Percentiles rank a stretch among this genome's conserved stretches.
Evolutionary conservation across 176 grass and related monocot species (phyloP).

Genomic region (Avena atlantica): DNA sequence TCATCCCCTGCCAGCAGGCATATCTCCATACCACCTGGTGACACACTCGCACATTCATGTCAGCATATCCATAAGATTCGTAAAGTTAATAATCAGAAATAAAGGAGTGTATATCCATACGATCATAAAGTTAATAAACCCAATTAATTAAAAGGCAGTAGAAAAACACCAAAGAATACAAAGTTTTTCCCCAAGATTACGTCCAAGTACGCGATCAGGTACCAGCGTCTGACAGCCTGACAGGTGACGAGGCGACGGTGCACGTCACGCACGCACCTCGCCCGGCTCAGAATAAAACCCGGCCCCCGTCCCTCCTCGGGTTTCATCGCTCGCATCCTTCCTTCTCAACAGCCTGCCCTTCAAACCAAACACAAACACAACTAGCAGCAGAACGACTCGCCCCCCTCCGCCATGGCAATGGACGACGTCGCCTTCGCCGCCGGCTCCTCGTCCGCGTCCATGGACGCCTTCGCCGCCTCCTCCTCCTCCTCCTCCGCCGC

Average conservation of each 20-base stretch:
- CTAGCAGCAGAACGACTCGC: background rate
- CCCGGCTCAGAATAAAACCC: background rate
- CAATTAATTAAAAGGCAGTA: background rate
- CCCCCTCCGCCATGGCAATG: constrained; percentile 55
- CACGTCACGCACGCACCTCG: background rate
- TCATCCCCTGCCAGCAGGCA: background rate
- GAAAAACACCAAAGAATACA: background rate
- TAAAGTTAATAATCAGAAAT: background rate
- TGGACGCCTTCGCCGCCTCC: constrained; percentile 27
- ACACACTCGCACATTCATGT: background rate
- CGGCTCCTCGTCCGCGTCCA: constrained; percentile 50
- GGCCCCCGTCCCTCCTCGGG: background rate
- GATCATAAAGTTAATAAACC: background rate
- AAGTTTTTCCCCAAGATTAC: background rate
- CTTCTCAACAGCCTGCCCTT: background rate
- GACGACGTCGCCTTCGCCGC: constrained; percentile 56
- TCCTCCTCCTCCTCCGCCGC: constrained; percentile 16
- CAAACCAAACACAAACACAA: background rate
- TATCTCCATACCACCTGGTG: background rate
- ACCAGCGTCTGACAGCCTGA: background rate
- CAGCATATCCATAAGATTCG: background rate
- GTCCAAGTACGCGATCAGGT: background rate
- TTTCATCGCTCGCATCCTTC: background rate
- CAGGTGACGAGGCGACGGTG: background rate
- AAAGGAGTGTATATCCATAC: background rate